Evolutionary conservation across 2,329 filamentous ascomycete species (phyloP), one percentile per base, ranked within the genome.

Genomic region (Setomelanomma holmii): DNA sequence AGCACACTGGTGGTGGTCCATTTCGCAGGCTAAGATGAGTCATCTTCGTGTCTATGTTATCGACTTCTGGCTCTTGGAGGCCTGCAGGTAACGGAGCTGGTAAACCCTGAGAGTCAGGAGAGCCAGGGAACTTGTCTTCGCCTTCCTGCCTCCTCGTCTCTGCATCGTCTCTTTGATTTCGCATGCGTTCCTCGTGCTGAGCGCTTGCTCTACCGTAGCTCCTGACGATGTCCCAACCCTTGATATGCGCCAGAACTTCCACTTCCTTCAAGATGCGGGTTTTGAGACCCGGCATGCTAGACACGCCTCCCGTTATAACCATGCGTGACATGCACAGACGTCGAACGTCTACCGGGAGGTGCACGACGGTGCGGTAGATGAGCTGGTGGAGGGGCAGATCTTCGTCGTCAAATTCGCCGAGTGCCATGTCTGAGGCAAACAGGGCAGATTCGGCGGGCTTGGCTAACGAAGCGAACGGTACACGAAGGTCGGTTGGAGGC

Each of bases 311-410:
- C 0, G 88, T 89, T 67, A 99, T 89, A 14, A 96, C 80, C 40
- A 98, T 89, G 34, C 93, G 89, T 1, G 92, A 87, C 86, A 97
- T 95, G 73, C 93, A 97, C 4, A 88, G 77, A 1, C 89, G 88
- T 20, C 95, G 86, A 4, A 93, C 86, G 73, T 99, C 95, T 4
- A 93, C 78, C 0, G 92, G 90, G 1, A 97, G 80, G 6, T 85
- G 82, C 1, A 96, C 80, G 1, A 99, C 82, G 33, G 87, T 84
- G 46, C 85, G 84, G 75, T 96, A 96, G 2, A 96, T 80, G 7
- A 98, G 82, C 11, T 87, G 71, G 45, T 90, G 90, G 1, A 98
- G 67, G 0, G 93, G 87, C 16, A 90, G 82, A 59, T 98, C 93
- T 62, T 99, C 83, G 64, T 98, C 93, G 67, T 99, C 95, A 56